A percentile compares a stretch with the other conserved stretches of the same genome.
phyloP scores from a whole-genome alignment of 352 stramenopile species.

The Aphanomyces astaci region DNA sequence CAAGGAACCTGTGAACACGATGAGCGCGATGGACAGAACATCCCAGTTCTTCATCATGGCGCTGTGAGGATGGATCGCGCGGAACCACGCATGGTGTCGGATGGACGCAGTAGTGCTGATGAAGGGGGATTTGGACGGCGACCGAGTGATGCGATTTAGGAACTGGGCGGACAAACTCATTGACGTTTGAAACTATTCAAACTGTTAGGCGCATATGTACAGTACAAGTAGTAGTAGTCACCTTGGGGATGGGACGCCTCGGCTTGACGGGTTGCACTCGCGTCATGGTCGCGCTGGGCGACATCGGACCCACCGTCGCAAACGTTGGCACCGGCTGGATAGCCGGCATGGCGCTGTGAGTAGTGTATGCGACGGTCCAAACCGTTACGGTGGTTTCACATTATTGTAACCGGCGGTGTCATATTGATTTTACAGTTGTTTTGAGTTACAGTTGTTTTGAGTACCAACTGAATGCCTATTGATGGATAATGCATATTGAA shows the following conservation, averaged over 20 bases:
- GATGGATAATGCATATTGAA: no score
- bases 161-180: neutral
- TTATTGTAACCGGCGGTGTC: no score
- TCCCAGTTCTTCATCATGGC: conserved; percentile 14
- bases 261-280: neutral
- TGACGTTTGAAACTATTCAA: neutral
- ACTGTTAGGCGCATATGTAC: no score
- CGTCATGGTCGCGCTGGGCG: neutral
- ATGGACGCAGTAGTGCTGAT: neutral
- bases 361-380: no score
- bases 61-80: conserved; percentile 18
- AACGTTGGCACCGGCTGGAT: neutral
- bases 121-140: neutral
- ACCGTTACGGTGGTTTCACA: neutral
- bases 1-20: conserved; percentile 14
- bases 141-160: neutral
- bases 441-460: no score
- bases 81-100: neutral
- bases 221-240: neutral
- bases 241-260: neutral
- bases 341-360: neutral
- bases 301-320: neutral
- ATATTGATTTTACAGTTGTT: no score
- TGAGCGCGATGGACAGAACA: conserved; percentile 5
- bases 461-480: no score